Conservation (phyloP, 2,329 filamentous ascomycete species). For the Massarina eburnea region DNA sequence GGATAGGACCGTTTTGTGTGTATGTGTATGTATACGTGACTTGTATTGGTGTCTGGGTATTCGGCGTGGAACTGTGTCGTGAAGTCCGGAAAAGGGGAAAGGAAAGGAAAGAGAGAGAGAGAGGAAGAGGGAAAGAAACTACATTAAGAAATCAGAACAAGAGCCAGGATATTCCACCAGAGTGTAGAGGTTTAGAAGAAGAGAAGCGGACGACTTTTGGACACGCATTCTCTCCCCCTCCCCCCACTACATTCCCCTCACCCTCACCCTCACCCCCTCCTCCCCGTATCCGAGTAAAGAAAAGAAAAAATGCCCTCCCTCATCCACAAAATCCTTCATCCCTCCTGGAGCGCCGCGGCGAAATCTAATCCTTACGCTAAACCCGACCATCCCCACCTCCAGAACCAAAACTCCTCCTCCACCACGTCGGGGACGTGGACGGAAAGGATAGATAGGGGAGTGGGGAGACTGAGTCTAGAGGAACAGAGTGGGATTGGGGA, state of each 20-base stretch:
- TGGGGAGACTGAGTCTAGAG: not conserved
- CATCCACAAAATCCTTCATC: slow-evolving; percentile 3
- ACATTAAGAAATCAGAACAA: too few relatives aligned
- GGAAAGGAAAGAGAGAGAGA: too few relatives aligned
- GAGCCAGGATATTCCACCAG: too few relatives aligned
- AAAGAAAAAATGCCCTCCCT: slow-evolving; percentile 8
- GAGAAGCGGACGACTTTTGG: too few relatives aligned
- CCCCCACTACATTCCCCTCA: not conserved
- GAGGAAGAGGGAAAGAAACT: too few relatives aligned
- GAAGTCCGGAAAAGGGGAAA: too few relatives aligned
- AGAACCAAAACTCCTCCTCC: not conserved
- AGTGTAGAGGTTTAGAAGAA: too few relatives aligned
- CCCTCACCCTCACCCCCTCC: not conserved
- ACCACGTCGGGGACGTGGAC: not conserved
- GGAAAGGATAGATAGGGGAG: not conserved
- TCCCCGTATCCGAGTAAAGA: too few relatives aligned
- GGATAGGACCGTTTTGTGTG: too few relatives aligned
- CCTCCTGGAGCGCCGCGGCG: not conserved
- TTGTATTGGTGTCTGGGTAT: too few relatives aligned
- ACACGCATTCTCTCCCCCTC: not conserved
- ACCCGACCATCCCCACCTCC: slow-evolving; percentile 6
- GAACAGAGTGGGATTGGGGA: slow-evolving; percentile 1
- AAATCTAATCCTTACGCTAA: slow-evolving; percentile 16
- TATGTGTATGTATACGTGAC: too few relatives aligned
- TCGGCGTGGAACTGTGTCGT: too few relatives aligned